Percentiles rank a stretch among this genome's conserved stretches.
Conservation (phyloP, 305 asterid species). For the Fraxinus nigra region DNA sequence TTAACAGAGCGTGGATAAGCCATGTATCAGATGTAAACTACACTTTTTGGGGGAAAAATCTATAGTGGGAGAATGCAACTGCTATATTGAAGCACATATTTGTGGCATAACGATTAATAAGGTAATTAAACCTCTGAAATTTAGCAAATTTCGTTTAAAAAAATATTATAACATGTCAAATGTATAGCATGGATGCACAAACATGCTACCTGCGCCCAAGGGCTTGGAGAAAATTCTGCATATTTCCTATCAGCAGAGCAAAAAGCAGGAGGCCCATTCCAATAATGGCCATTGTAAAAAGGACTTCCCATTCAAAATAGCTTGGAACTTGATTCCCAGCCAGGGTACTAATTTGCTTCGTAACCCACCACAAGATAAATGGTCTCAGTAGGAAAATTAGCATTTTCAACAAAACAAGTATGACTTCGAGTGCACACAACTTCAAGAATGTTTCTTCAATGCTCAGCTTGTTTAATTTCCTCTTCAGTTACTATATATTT, state of each 20-base stretch:
- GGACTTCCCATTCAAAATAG: constrained; percentile 74
- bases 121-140: neutral
- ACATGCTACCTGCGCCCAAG: constrained; percentile 73
- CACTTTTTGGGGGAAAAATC: neutral
- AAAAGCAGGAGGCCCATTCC: constrained; percentile 82
- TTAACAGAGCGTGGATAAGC: neutral
- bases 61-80: neutral
- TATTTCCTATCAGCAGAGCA: constrained; percentile 81
- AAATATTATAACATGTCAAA: neutral
- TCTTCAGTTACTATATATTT: neutral
- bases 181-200: neutral
- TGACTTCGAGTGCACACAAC: neutral
- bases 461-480: neutral
- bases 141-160: neutral
- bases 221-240: constrained; percentile 89
- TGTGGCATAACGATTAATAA: neutral
- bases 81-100: neutral
- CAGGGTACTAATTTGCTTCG: constrained; percentile 76
- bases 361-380: constrained; percentile 9
- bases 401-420: neutral
- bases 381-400: neutral
- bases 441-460: neutral
- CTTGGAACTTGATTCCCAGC: constrained; percentile 90
- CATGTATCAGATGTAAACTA: neutral
- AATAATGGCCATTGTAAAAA: constrained; percentile 73